Evolutionary conservation across 345 rosid genomes (phyloP).

Genomic region (Salix dunnii): DNA sequence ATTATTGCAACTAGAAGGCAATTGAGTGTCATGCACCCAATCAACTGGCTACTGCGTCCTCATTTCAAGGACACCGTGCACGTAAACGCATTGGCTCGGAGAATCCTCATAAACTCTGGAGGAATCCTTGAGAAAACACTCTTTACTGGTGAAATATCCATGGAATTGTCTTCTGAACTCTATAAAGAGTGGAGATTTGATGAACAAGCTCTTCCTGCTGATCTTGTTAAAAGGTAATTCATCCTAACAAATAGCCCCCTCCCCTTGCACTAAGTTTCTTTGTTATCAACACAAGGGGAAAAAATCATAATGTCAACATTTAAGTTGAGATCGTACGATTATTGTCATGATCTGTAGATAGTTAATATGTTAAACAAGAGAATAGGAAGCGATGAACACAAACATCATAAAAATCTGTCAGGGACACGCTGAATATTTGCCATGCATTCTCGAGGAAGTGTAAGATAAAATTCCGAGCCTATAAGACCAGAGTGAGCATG

Average conservation of each 20-base stretch:
- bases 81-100: constrained; percentile 52
- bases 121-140: constrained; percentile 56
- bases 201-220: constrained; percentile 56
- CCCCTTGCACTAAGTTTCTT: neutral
- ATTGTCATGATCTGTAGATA: neutral
- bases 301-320: neutral
- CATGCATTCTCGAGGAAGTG: neutral
- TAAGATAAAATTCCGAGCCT: neutral
- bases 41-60: constrained; percentile 55
- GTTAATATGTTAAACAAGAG: neutral
- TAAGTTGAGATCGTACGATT: neutral
- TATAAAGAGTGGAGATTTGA: constrained; percentile 66
- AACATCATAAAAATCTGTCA: neutral
- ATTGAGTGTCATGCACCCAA: constrained; percentile 61
- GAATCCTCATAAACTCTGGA: constrained; percentile 45
- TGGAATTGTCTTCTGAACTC: constrained; percentile 51
- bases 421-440: too few species aligned
- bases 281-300: too few species aligned
- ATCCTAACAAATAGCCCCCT: neutral
- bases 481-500: neutral
- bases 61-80: constrained; percentile 74
- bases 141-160: constrained; percentile 45
- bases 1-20: constrained; percentile 67
- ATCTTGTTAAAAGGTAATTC: constrained; percentile 52
- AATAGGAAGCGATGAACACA: too few species aligned